phyloP scores from a whole-genome alignment of 2,329 filamentous ascomycete genomes.

The Diaporthe vaccinii region DNA sequence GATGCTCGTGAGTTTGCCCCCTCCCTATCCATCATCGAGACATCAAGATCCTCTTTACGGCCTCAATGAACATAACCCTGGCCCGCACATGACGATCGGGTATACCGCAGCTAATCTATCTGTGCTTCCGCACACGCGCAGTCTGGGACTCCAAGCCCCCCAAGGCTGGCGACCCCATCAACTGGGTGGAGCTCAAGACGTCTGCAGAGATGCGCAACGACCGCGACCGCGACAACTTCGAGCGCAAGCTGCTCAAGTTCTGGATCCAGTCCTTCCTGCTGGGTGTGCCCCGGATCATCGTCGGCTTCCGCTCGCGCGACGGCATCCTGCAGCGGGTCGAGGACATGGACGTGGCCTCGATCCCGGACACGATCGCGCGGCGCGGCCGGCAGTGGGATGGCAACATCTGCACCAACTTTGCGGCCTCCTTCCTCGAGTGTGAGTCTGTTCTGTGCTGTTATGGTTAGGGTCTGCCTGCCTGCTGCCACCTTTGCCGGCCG shows the following conservation, averaged over 20 bases:
- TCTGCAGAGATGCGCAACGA: conserved; percentile 78
- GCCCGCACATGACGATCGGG: not conserved
- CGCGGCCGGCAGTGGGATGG: conserved; percentile 86
- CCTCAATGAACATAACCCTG: not conserved
- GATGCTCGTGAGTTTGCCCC: conserved; percentile 76
- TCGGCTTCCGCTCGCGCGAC: conserved; percentile 83
- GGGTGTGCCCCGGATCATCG: conserved; percentile 90
- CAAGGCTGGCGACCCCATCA: conserved; percentile 75
- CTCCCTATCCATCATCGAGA: not conserved
- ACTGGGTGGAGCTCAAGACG: conserved; percentile 97
- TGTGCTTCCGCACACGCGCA: conserved; percentile 48
- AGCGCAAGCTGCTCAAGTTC: conserved; percentile 92
- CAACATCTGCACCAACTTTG: conserved; percentile 94
- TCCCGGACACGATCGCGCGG: conserved; percentile 81
- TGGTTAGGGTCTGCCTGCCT: not conserved
- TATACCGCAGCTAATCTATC: not conserved
- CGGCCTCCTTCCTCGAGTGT: conserved; percentile 83
- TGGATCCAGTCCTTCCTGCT: conserved; percentile 98
- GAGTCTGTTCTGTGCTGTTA: conserved; percentile 49
- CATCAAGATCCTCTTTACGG: conserved; percentile 32
- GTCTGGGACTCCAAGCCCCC: conserved; percentile 88
- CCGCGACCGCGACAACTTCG: conserved; percentile 80
- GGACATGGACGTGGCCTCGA: conserved; percentile 83
- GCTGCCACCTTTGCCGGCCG: not conserved
- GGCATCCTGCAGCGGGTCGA: conserved; percentile 81